Base-by-base conservation (phyloP, 2,329 filamentous ascomycete species). In the Periconia sp. region DNA sequence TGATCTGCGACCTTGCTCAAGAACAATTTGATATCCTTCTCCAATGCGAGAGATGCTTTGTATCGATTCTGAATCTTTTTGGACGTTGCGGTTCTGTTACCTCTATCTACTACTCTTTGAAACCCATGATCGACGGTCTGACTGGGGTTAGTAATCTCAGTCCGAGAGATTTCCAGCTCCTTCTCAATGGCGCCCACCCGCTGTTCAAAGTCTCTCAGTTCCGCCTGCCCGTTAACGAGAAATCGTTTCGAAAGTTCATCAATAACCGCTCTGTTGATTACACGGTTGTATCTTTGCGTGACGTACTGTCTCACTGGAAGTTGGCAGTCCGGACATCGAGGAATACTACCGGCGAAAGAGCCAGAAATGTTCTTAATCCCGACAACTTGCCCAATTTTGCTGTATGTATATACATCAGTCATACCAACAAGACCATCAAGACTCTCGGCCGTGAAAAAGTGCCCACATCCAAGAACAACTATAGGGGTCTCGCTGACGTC, bases 221-320 rank as follows among this genome's bases (percentile, higher is more conserved):
- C 57, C 15, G 48, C 47, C 24, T 63, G 49, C 1, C 62, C 57
- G 34, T 43, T 61, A 22, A 66, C 56, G 26, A 73, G 53, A 48
- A 73, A 71, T 4, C 61, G 47, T 38, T 69, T 72, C 1, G 67
- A 63, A 50, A 63, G 61, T 37, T 73, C 64, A 31, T 69, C 69
- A 9, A 73, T 65, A 3, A 71, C 58, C 10, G 66, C 67, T 36
- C 62, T 42, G 32, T 69, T 70, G 40, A 74, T 61, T 4, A 69
- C 30, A 10, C 69, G 54, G 34, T 70, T 70, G 47, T 72, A 74
- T 30, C 71, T 45, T 12, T 68, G 60, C 0, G 60, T 71, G 1
- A 48, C 56, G 17, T 57, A 59, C 43, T 71, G 65, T 35, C 58
- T 48, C 18, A 73, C 43, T 2, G 66, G 66, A 19, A 43, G 32